Evolutionary conservation across 176 grass and related monocot species (phyloP), one percentile per base, ranked within the genome.

Genomic region (Musa troglodytarum): DNA sequence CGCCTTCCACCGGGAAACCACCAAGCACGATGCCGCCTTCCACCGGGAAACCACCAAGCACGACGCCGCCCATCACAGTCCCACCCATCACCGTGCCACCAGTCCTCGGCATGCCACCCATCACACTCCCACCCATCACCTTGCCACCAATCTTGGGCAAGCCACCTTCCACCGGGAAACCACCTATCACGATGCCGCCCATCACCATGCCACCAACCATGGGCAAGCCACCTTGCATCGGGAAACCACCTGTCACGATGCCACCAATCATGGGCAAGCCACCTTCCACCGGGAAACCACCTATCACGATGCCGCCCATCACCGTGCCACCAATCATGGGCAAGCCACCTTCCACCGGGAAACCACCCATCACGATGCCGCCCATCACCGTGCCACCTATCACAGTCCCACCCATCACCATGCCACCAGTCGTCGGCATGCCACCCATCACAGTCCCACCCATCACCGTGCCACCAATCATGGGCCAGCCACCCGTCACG

Each of bases 1-100:
- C 74, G n/a, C 78, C 74, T 67, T 50, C 87, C 83, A 15, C 83
- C 74, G 26, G 61, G 0, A 80, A 76, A 26, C 81, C 81, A 7
- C 81, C 87, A 0, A 17, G 68, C 8, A 63, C 23, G 1, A 0
- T 29, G 51, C 85, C 85, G 9, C 81, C 86, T 0, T 22, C 77
- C 12, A 72, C 49, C 0, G 1, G 51, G 4, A 28, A 28, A 28
- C 88, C 71, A 0, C 78, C 85, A 0, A 78, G 78, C 0, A 72
- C 58, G 4, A 75, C 57, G 22, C 73, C 73, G 1, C 73, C 73
- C 7, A 9, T 76, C 17, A 69, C 66, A 2, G 52, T 26, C 50
- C 87, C 79, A 50, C 75, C 77, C 12, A 11, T 54, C 49, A 74
- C 72, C 15, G 72, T 74, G 12, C 72, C 72, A 3, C 71, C 71